These are phyloP conservation scores for Starmerella kuoi DNA, from an alignment of 805 yeast genomes.

Conservation along the genomic window DNA sequence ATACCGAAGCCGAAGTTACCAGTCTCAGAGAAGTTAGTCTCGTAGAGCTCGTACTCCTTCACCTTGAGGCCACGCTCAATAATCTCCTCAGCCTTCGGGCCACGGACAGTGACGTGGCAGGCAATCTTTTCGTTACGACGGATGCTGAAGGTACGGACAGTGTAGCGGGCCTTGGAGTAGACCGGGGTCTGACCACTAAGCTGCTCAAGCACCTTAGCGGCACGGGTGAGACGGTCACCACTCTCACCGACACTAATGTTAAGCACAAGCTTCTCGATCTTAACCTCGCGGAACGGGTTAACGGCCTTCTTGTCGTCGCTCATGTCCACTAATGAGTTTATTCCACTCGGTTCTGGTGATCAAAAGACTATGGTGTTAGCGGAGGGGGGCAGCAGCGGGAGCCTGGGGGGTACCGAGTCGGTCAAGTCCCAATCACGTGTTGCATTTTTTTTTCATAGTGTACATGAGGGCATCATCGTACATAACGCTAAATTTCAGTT, in stretches of 20 bases:
- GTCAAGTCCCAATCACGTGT: background rate
- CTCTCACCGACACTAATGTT: constrained; percentile 99
- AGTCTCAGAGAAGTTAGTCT: constrained; percentile 92
- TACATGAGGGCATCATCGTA: too few relatives aligned
- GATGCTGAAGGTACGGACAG: constrained; percentile 99
- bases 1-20: constrained; percentile 99
- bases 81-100: constrained; percentile 99
- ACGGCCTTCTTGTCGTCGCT: constrained; percentile 29
- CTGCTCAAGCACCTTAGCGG: constrained; percentile 99
- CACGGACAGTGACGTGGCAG: constrained; percentile 98
- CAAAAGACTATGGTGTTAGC: constrained; percentile 3
- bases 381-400: background rate
- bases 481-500: too few relatives aligned
- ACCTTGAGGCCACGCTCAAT: constrained; percentile 99
- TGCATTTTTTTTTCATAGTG: too few relatives aligned
- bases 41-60: constrained; percentile 94
- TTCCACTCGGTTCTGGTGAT: constrained; percentile 2
- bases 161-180: constrained; percentile 99
- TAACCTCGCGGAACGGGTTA: constrained; percentile 96
- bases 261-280: constrained; percentile 97
- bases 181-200: constrained; percentile 99
- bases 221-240: constrained; percentile 99
- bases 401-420: background rate
- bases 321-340: constrained; percentile 13
- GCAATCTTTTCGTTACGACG: constrained; percentile 99